phyloP scores from a whole-genome alignment of 805 yeast genomes.

The Kodamaea kaohsiungensis region DNA sequence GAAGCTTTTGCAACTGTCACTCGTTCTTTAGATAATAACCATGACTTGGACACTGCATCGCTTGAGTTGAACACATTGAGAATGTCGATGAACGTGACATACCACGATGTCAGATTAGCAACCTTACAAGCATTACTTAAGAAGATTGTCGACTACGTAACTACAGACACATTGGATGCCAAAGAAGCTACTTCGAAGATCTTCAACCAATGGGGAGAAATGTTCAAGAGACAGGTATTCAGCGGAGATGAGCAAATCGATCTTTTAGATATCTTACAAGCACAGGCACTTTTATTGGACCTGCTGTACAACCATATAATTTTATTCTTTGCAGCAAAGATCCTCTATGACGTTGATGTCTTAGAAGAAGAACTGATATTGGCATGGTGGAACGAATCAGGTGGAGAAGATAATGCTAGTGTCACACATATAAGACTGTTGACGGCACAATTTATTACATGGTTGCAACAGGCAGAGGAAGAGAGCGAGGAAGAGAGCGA shows the following conservation, averaged over 20 bases:
- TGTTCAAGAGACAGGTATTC: conserved; percentile 84
- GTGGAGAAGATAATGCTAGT: conserved; percentile 37
- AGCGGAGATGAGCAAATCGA: conserved; percentile 77
- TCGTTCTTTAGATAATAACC: conserved; percentile 89
- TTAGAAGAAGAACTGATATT: conserved; percentile 78
- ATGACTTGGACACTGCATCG: conserved; percentile 89
- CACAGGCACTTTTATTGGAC: conserved; percentile 35
- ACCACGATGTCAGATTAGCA: conserved; percentile 87
- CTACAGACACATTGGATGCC: conserved; percentile 73
- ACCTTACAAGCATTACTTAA: conserved; percentile 71
- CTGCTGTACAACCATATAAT: conserved; percentile 49
- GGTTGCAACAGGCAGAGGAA: conserved; percentile 81
- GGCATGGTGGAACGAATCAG: conserved; percentile 72
- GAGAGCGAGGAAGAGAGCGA: conserved; percentile 45
- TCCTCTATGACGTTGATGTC: conserved; percentile 79
- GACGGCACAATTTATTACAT: conserved; percentile 75
- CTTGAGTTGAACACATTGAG: conserved; percentile 90
- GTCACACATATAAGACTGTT: conserved; percentile 48
- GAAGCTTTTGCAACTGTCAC: conserved; percentile 95
- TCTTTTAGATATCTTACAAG: conserved; percentile 54
- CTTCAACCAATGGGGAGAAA: conserved; percentile 76
- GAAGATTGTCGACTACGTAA: conserved; percentile 70
- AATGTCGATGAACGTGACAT: conserved; percentile 96
- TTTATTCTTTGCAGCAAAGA: conserved; percentile 52
- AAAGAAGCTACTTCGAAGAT: conserved; percentile 77